Evolutionary conservation across 345 rosid species (phyloP).

Genomic region (Populus pruinosa): DNA sequence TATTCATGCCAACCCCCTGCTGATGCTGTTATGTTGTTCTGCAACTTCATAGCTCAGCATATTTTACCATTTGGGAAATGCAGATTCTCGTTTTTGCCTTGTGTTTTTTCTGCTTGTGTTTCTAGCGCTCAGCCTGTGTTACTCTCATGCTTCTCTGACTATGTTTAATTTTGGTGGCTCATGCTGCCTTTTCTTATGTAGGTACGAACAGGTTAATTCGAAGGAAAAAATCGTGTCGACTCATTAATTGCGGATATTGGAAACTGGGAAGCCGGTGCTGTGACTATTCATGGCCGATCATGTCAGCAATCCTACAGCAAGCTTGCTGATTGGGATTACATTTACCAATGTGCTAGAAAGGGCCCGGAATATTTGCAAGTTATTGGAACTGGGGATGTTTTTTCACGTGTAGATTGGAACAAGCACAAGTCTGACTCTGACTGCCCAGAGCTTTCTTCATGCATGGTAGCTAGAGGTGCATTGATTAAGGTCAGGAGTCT

Average conservation of each 20-base stretch:
- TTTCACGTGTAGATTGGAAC: slow-evolving; percentile 83
- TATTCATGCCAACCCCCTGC: not conserved
- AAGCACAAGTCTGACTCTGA: slow-evolving; percentile 46
- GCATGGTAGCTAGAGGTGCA: slow-evolving; percentile 97
- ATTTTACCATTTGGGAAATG: not conserved
- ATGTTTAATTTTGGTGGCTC: not conserved
- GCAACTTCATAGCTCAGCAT: not conserved
- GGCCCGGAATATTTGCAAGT: slow-evolving; percentile 65
- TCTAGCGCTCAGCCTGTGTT: not conserved
- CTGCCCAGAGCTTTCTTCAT: slow-evolving; percentile 71
- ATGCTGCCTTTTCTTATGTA: slow-evolving; percentile 21
- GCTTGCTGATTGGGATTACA: slow-evolving; percentile 90
- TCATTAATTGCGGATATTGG: slow-evolving; percentile 69
- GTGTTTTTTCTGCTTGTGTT: slow-evolving; percentile 5
- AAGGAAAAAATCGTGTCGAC: slow-evolving; percentile 77
- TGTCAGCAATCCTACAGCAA: slow-evolving; percentile 92
- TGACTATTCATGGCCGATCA: slow-evolving; percentile 89
- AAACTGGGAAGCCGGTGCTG: slow-evolving; percentile 83
- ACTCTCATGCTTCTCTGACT: not conserved
- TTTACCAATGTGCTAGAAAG: slow-evolving; percentile 61
- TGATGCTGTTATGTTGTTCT: not conserved
- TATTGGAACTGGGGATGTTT: slow-evolving; percentile 82
- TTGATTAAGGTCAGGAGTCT: slow-evolving; percentile 55
- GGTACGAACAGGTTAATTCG: slow-evolving; percentile 83
- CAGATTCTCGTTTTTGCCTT: not conserved